phyloP scores from a whole-genome alignment of 805 yeast genomes.

The Babjeviella inositovora region DNA sequence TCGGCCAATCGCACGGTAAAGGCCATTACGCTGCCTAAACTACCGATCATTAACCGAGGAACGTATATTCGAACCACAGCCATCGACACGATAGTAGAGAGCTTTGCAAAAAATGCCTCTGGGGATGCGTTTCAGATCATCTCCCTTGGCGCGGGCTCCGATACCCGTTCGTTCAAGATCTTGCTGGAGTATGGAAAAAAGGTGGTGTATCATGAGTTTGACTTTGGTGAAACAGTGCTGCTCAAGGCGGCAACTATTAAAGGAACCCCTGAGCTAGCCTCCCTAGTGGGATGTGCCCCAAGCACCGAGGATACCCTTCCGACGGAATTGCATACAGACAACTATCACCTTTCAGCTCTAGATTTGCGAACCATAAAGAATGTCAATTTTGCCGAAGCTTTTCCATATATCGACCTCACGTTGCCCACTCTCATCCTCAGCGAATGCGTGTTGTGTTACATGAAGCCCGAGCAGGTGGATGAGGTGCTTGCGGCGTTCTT shows the following conservation, averaged over 20 bases:
- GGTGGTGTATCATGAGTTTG: constrained; percentile 41
- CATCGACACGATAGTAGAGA: constrained; percentile 20
- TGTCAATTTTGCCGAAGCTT: constrained; percentile 3
- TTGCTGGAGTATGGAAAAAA: constrained; percentile 12
- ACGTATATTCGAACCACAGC: constrained; percentile 33
- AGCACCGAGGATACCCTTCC: constrained; percentile 2
- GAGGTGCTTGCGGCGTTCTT: constrained; percentile 25
- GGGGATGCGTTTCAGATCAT: constrained; percentile 26
- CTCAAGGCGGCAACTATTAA: constrained; percentile 34
- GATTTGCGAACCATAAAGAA: constrained; percentile 28
- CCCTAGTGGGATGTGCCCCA: constrained; percentile 7
- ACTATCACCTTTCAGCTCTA: constrained; percentile 34
- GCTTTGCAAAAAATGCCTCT: constrained; percentile 11
- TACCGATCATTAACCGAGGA: constrained; percentile 49
- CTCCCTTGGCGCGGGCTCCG: constrained; percentile 74
- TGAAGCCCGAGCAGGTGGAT: constrained; percentile 31
- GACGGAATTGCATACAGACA: constrained; percentile 12
- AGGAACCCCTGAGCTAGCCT: constrained; percentile 10
- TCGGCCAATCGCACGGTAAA: constrained; percentile 15
- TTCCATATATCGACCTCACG: constrained; percentile 10
- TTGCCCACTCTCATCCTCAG: constrained; percentile 48
- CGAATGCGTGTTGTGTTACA: constrained; percentile 67
- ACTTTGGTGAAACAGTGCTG: constrained; percentile 36
- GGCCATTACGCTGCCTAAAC: constrained; percentile 18
- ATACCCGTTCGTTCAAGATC: constrained; percentile 45